These are phyloP conservation scores for Pseudopyricularia javanii DNA, from an alignment of 2,329 filamentous ascomycete species.

Conservation along the genomic window DNA sequence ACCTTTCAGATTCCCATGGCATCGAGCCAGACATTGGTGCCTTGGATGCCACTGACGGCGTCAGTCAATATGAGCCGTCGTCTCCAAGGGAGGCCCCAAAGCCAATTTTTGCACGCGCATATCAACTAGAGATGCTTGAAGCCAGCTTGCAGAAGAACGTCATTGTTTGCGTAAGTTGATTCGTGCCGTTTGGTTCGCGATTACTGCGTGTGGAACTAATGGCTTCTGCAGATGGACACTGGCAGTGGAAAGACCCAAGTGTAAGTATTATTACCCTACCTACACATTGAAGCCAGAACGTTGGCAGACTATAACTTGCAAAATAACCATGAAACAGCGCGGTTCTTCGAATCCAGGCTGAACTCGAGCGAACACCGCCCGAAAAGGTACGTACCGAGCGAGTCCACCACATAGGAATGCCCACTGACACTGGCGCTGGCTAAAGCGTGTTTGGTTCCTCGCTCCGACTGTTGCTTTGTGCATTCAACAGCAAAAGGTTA, in stretches of 20 bases:
- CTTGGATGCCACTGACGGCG: not conserved
- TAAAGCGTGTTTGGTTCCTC: conserved; percentile 58
- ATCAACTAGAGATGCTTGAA: conserved; percentile 67
- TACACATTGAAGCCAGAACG: not conserved
- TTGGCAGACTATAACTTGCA: not conserved
- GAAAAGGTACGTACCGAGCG: conserved; percentile 39
- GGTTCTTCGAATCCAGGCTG: conserved; percentile 52
- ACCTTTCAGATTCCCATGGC: not conserved
- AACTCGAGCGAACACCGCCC: conserved; percentile 40
- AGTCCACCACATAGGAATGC: not conserved
- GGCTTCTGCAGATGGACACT: conserved; percentile 56
- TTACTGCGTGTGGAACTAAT: not conserved
- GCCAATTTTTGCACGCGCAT: conserved; percentile 32
- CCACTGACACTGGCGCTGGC: conserved; percentile 6
- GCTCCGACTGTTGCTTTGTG: conserved; percentile 58
- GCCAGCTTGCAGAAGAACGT: conserved; percentile 56
- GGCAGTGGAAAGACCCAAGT: conserved; percentile 70
- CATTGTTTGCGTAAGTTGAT: conserved; percentile 49
- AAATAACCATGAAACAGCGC: conserved; percentile 33
- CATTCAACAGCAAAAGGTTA: conserved; percentile 49
- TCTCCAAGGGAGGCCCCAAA: not conserved
- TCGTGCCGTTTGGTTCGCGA: not conserved
- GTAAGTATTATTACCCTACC: too few species aligned
- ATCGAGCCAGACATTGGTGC: not conserved
- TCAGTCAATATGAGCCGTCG: not conserved